These are phyloP conservation scores for Penicillium olsonii DNA, from an alignment of 2,329 filamentous ascomycete species.

Conservation along the genomic window DNA sequence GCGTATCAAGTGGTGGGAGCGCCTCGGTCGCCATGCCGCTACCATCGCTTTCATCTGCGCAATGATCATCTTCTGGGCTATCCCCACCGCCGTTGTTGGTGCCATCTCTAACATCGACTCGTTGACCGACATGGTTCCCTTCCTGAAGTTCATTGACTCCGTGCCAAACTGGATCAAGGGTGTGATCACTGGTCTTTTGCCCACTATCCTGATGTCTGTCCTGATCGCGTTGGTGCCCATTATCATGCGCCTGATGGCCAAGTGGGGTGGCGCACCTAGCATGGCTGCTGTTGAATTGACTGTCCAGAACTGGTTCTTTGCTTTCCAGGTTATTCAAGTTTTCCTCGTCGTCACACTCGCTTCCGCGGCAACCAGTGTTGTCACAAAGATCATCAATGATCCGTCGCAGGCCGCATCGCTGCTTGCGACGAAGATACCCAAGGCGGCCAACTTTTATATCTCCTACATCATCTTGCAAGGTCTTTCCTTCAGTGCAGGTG, in stretches of 20 bases:
- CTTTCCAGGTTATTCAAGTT: conserved; percentile 72
- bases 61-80: conserved; percentile 84
- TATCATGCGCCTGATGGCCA: conserved; percentile 76
- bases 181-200: conserved; percentile 81
- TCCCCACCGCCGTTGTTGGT: conserved; percentile 77
- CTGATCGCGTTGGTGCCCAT: conserved; percentile 85
- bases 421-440: conserved; percentile 74
- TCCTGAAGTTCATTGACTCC: conserved; percentile 71
- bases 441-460: conserved; percentile 90
- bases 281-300: conserved; percentile 79
- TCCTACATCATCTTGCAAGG: conserved; percentile 95
- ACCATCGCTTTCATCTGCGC: conserved; percentile 72
- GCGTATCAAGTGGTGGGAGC: conserved; percentile 82
- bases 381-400: conserved; percentile 62
- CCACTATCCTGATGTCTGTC: conserved; percentile 73
- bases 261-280: conserved; percentile 76
- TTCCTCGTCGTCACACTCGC: conserved; percentile 85
- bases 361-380: conserved; percentile 74
- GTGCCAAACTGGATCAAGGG: conserved; percentile 74
- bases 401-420: conserved; percentile 64
- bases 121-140: conserved; percentile 64
- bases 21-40: conserved; percentile 69
- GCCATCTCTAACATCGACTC: conserved; percentile 80
- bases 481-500: conserved; percentile 71
- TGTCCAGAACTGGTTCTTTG: conserved; percentile 87